Base-by-base conservation (phyloP, 2,329 filamentous ascomycete species). In the Zymoseptoria ardabiliae region DNA sequence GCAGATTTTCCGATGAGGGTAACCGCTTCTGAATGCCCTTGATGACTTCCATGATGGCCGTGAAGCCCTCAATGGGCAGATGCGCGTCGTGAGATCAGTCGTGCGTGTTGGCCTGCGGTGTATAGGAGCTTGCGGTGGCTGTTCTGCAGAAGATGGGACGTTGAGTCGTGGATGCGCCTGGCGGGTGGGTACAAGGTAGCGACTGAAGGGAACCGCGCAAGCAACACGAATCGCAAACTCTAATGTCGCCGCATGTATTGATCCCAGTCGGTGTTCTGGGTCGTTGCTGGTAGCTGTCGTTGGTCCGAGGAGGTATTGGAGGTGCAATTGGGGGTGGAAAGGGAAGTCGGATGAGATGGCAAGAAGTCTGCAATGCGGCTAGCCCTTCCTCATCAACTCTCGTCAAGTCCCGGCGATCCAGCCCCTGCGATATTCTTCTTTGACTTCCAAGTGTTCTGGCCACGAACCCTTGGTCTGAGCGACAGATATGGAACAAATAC, bases 21-120 rank as follows among this genome's bases (percentile, higher is more conserved):
- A 80, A 65, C 64, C 76, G 74, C 71, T 77, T 77, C 58, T 73
- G 72, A 50, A 80, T 65, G 63, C 77, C 74, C 60, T 75, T 71
- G 56, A 78, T 65, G 61, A 76, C 69, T 54, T 77, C 75, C 77
- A 79, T 80, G 61, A 56, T 65, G 59, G 63, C 53, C 52, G 55
- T 30, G 56, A 53, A 50, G 63, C 61, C 61, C 61, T 51, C 61
- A 54, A 58, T 62, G 64, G 66, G 61, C 67, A 57, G 53, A 35
- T 35, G 23, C 53, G 53, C 41, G 35, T 48, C 57, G 64, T 62
- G 59, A 48, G 51, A 48, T 63, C 63, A 63, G 58, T 63, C 60
- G 60, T 35, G n/a, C 55, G 55, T 54, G 51, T 53, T 22, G 56
- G 48, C 54, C 25, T 28, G 50, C 19, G 53, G 54, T 45, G 45